phyloP scores from a whole-genome alignment of 306 rosid species.

The Prunus salicina region DNA sequence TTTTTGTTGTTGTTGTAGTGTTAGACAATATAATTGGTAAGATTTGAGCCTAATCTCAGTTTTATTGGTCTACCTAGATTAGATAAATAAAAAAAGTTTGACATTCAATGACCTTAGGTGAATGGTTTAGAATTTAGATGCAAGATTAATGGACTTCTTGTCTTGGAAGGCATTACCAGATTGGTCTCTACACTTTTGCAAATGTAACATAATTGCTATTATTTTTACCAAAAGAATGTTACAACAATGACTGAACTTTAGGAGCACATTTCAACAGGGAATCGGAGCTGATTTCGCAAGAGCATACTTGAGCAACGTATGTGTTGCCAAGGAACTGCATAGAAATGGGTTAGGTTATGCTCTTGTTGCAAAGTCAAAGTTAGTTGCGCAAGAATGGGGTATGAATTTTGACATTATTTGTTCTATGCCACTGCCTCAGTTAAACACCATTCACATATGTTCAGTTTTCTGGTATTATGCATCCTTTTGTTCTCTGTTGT shows the following conservation, averaged over 20 bases:
- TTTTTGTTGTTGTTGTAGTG: neutral
- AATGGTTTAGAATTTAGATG: neutral
- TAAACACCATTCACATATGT: neutral
- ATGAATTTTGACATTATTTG: slow-evolving; percentile 22
- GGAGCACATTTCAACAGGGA: slow-evolving; percentile 42
- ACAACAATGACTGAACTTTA: neutral
- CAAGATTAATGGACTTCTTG: neutral
- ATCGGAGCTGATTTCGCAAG: slow-evolving; percentile 69
- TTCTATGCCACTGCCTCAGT: neutral
- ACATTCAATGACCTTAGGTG: neutral
- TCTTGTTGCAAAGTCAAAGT: slow-evolving; percentile 68
- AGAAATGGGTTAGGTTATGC: slow-evolving; percentile 81
- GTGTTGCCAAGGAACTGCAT: slow-evolving; percentile 81
- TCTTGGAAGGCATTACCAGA: neutral
- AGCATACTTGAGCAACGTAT: slow-evolving; percentile 92
- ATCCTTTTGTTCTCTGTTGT: neutral
- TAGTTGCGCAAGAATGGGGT: slow-evolving; percentile 89
- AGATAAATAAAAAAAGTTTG: neutral
- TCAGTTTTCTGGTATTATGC: neutral
- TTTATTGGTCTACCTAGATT: neutral
- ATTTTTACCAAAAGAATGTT: neutral
- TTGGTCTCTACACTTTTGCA: neutral
- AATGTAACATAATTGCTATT: neutral
- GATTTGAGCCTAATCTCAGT: neutral
- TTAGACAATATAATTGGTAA: neutral